Percentiles rank a stretch among this genome's conserved stretches.
These are phyloP conservation scores for Citrus unshiu DNA, from an alignment of 345 rosid species.

Conservation along the genomic window DNA sequence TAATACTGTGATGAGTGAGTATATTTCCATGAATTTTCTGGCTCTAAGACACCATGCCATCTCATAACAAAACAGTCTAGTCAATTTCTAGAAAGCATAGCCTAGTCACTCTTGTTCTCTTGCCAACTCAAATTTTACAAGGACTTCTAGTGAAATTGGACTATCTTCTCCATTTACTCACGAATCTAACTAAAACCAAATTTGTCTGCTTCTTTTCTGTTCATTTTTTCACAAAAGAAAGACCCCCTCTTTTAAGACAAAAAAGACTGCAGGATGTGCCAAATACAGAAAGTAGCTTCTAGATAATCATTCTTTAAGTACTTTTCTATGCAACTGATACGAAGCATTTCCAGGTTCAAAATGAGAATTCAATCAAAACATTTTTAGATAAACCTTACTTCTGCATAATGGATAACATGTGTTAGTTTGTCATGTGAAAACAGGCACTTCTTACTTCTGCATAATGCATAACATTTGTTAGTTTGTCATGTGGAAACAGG, in stretches of 20 bases:
- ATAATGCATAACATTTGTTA: not conserved
- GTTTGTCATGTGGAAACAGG: slow-evolving; percentile 32
- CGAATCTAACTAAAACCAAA: not conserved
- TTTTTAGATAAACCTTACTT: too few species aligned
- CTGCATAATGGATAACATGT: too few species aligned
- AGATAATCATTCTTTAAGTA: not conserved
- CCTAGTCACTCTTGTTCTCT: not conserved
- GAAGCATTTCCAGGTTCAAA: not conserved
- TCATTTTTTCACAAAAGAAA: not conserved
- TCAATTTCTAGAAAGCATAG: not conserved
- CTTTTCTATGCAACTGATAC: not conserved
- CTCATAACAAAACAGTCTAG: not conserved
- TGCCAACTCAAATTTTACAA: too few species aligned
- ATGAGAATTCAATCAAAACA: not conserved
- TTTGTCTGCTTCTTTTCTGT: not conserved
- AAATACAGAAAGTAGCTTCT: not conserved
- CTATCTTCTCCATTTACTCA: not conserved
- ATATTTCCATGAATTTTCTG: not conserved
- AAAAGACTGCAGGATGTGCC: not conserved
- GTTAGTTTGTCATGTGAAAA: too few species aligned
- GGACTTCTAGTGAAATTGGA: too few species aligned
- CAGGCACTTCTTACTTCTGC: too few species aligned
- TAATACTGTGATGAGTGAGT: too few species aligned
- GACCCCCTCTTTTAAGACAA: not conserved
- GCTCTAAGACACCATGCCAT: not conserved